Conservation (phyloP, 257 asterid species). For the Przewalskia tangutica region DNA sequence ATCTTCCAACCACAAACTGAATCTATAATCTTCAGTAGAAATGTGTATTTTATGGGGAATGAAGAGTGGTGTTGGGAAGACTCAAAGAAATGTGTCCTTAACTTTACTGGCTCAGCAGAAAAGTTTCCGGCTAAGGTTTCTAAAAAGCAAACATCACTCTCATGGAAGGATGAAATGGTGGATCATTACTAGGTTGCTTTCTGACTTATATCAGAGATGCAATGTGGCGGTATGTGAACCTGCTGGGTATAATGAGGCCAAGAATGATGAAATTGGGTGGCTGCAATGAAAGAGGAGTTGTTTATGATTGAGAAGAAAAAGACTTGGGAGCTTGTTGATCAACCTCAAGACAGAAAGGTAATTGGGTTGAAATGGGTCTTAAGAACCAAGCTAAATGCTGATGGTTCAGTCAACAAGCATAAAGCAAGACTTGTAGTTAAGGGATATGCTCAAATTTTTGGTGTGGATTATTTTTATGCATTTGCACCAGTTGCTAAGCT, state of each 20-base stretch:
- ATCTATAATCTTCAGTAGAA: too few species aligned
- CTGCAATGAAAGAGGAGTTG: too few species aligned
- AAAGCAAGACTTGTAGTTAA: constrained; percentile 1
- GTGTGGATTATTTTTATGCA: background rate
- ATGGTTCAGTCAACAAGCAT: background rate
- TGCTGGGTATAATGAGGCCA: background rate
- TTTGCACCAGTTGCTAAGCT: too few species aligned
- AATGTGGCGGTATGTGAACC: constrained; percentile 1
- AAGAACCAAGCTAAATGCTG: background rate
- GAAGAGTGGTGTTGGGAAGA: too few species aligned
- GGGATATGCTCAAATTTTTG: constrained; percentile 1
- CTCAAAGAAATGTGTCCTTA: background rate
- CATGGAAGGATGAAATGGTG: too few species aligned
- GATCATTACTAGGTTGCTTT: background rate
- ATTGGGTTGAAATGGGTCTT: constrained; percentile 4
- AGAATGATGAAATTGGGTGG: background rate
- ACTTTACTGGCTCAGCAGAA: background rate
- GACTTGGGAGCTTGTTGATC: too few species aligned
- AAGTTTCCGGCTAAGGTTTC: too few species aligned
- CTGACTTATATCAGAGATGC: background rate
- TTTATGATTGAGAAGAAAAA: too few species aligned
- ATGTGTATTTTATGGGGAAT: too few species aligned
- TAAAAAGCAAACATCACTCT: background rate
- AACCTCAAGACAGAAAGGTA: background rate
- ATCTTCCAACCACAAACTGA: too few species aligned